phyloP scores from a whole-genome alignment of 345 rosid species.

The Hypericum perforatum region DNA sequence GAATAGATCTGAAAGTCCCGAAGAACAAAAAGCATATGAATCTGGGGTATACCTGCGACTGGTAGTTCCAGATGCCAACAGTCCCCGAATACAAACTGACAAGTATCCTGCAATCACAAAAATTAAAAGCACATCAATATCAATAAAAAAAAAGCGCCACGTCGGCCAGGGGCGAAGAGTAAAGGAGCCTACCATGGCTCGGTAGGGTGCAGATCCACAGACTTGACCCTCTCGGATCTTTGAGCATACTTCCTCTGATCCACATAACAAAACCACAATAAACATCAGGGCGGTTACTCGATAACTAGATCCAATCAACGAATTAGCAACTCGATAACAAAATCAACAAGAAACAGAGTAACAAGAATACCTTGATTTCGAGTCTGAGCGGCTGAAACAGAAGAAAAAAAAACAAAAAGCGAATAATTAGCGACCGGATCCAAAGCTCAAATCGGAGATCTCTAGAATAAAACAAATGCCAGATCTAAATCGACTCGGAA shows the following conservation, averaged over 20 bases:
- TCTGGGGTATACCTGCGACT: conserved; percentile 62
- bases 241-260: conserved; percentile 46
- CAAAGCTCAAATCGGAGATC: too few species aligned
- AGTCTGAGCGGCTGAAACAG: conserved; percentile 43
- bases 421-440: conserved; percentile 8
- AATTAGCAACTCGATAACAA: background rate
- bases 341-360: background rate
- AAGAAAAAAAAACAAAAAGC: background rate
- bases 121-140: conserved; percentile 2
- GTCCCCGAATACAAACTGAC: conserved; percentile 46
- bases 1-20: background rate
- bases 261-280: conserved; percentile 2
- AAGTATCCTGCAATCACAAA: conserved; percentile 33
- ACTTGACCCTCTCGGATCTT: conserved; percentile 47
- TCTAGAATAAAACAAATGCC: too few species aligned
- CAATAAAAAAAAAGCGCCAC: background rate
- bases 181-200: conserved; percentile 39
- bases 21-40: background rate
- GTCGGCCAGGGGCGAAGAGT: background rate
- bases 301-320: background rate
- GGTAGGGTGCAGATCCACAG: conserved; percentile 44
- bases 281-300: background rate
- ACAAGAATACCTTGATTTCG: conserved; percentile 35
- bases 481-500: too few species aligned
- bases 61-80: conserved; percentile 46